Conservation (phyloP, 352 stramenopile genomes). For the Phytopythium sindhum region DNA sequence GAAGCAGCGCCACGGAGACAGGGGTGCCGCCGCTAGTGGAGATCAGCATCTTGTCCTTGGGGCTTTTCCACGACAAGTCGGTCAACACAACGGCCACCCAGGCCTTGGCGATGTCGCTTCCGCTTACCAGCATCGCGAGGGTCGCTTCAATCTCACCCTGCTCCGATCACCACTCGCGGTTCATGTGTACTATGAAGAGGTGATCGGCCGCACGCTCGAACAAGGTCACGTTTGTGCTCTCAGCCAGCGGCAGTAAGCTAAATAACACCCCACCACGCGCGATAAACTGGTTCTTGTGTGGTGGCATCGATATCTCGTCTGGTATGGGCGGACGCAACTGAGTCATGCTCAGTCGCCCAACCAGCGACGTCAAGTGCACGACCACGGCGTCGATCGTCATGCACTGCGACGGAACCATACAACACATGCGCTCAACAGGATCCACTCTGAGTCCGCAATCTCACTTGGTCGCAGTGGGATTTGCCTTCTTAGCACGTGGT, state of each 20-base stretch:
- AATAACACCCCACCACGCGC: neutral
- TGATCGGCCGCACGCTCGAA: neutral
- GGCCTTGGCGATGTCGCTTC: neutral
- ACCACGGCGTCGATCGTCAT: neutral
- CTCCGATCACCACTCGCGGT: neutral
- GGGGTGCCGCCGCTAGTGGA: neutral
- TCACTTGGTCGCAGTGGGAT: neutral
- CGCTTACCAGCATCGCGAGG: neutral
- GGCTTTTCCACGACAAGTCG: neutral
- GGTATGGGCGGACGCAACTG: neutral
- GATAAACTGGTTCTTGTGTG: neutral
- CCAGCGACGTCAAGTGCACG: neutral
- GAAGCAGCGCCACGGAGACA: slow-evolving; percentile 4
- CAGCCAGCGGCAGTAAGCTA: neutral
- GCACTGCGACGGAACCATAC: neutral
- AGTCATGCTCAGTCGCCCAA: neutral
- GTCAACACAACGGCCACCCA: neutral
- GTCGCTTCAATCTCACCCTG: neutral
- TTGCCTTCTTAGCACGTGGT: neutral
- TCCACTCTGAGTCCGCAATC: neutral
- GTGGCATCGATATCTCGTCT: neutral
- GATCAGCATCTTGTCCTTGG: neutral
- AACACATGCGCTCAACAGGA: neutral
- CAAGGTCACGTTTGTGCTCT: neutral
- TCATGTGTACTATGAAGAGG: neutral